Evolutionary conservation across 2,329 filamentous ascomycete genomes (phyloP), one percentile per base, ranked within the genome.

Genomic region (Monosporascus sp.): DNA sequence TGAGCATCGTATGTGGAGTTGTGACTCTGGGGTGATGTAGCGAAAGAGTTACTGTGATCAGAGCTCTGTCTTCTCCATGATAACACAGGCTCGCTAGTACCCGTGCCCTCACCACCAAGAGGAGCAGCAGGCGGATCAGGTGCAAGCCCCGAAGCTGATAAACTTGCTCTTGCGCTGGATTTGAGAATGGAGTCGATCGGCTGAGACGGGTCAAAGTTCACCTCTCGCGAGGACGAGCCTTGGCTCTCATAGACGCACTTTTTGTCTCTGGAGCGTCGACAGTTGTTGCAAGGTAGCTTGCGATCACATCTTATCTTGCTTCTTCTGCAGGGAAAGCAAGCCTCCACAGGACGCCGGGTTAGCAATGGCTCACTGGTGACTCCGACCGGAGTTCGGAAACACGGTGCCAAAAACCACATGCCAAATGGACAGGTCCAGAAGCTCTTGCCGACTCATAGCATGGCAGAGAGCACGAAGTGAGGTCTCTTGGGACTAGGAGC

Each of bases 251-350:
- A 86, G 1, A 79, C 73, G 60, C 84, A 87, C 20, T 72, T 72
- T 6, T 75, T 72, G 41, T 77, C 79, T 58, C 76, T 77, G 22
- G 80, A 79, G 57, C 78, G 77, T n/a, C 78, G 55, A 61, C 84
- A 87, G 54, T 84, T 82, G 55, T 72, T 75, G 60, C 84, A 87
- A 1, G 84, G 84, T 7, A 70, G 66, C 54, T 78, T 77, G 48
- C 80, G 78, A 61, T 87, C 79, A 62, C 84, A 87, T 47, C 77
- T 75, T 54, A 86, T 79, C 65, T 87, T 87, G 41, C 82, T 79
- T 52, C 70, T 76, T 44, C 83, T 74, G 61, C 84, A 87, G 43
- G 81, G 72, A 58, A 75, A 70, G 63, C 82, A 85, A 1, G 82
- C 81, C 35, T 77, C 66, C 3, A 74, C 67, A 37, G 71, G 72